Conservation (phyloP, 495 filamentous ascomycete species). For the Penicillium desertorum region DNA sequence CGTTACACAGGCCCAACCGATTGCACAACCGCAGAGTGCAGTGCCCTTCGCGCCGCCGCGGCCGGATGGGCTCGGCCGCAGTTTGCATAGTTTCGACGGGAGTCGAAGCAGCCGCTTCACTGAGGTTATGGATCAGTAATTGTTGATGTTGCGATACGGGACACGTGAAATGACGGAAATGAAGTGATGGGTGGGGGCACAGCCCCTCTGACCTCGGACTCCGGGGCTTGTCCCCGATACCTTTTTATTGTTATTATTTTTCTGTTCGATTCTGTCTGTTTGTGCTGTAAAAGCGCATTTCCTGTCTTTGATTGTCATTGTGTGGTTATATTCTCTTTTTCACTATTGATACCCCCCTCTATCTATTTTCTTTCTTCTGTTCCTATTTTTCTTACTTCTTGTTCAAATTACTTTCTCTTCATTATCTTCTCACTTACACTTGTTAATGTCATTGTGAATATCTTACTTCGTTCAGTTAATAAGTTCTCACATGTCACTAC, state of each 20-base stretch:
- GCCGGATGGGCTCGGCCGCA: slow-evolving; percentile 52
- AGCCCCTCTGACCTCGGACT: neutral
- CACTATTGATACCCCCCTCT: slow-evolving; percentile 21
- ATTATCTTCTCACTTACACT: neutral
- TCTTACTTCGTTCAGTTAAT: neutral
- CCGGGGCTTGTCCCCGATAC: slow-evolving; percentile 1
- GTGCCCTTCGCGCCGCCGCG: slow-evolving; percentile 27
- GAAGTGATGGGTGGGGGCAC: slow-evolving; percentile 16
- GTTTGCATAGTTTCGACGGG: slow-evolving; percentile 54
- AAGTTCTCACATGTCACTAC: neutral
- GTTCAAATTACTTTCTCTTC: neutral
- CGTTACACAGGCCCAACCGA: slow-evolving; percentile 23
- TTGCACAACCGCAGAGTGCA: slow-evolving; percentile 29
- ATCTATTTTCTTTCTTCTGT: slow-evolving; percentile 2
- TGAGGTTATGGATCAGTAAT: slow-evolving; percentile 40
- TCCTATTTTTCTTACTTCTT: slow-evolving; percentile 2
- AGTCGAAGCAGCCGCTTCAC: slow-evolving; percentile 58
- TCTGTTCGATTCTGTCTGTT: slow-evolving; percentile 3
- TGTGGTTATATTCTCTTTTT: slow-evolving; percentile 11
- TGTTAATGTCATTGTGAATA: neutral
- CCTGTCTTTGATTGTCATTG: slow-evolving; percentile 12
- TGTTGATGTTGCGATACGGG: slow-evolving; percentile 17
- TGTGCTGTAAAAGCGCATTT: slow-evolving; percentile 8
- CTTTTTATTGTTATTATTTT: neutral
- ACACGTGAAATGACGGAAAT: slow-evolving; percentile 29